phyloP scores from a whole-genome alignment of 2,329 filamentous ascomycete genomes.

The Cadophora sp. region DNA sequence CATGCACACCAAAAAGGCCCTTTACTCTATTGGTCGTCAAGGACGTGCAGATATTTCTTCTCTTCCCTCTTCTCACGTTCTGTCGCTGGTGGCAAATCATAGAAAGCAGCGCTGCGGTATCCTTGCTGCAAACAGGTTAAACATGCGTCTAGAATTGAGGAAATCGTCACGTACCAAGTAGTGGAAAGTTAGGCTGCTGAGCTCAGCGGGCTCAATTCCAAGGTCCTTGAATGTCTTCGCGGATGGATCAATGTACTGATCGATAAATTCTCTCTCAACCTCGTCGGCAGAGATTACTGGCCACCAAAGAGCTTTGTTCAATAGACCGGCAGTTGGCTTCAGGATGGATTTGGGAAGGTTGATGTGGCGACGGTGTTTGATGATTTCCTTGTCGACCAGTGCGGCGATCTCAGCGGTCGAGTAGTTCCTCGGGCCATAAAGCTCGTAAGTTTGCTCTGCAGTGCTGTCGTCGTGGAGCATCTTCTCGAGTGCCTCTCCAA shows the following conservation, averaged over 20 bases:
- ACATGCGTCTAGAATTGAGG: not conserved
- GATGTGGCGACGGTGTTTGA: slow-evolving; percentile 87
- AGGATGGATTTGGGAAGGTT: slow-evolving; percentile 85
- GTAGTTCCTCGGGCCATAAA: slow-evolving; percentile 94
- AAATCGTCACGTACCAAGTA: slow-evolving; percentile 77
- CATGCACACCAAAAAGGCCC: slow-evolving; percentile 17
- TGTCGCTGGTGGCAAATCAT: slow-evolving; percentile 92
- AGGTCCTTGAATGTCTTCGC: slow-evolving; percentile 97
- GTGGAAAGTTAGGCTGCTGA: slow-evolving; percentile 87
- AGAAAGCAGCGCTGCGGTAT: slow-evolving; percentile 87
- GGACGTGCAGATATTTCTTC: slow-evolving; percentile 94
- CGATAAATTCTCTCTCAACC: slow-evolving; percentile 89
- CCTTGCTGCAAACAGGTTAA: slow-evolving; percentile 70
- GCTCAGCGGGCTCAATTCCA: slow-evolving; percentile 85
- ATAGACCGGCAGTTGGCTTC: slow-evolving; percentile 73
- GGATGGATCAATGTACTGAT: slow-evolving; percentile 87
- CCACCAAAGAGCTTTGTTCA: slow-evolving; percentile 92
- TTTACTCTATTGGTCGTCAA: slow-evolving; percentile 78
- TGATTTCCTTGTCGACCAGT: slow-evolving; percentile 90
- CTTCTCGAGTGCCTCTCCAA: slow-evolving; percentile 84
- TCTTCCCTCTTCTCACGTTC: slow-evolving; percentile 95
- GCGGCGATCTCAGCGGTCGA: slow-evolving; percentile 85
- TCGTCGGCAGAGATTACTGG: slow-evolving; percentile 81
- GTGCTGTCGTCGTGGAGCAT: slow-evolving; percentile 94
- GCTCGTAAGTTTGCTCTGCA: slow-evolving; percentile 88